Evolutionary conservation across 345 rosid species (phyloP).

Genomic region (Gossypium australe): DNA sequence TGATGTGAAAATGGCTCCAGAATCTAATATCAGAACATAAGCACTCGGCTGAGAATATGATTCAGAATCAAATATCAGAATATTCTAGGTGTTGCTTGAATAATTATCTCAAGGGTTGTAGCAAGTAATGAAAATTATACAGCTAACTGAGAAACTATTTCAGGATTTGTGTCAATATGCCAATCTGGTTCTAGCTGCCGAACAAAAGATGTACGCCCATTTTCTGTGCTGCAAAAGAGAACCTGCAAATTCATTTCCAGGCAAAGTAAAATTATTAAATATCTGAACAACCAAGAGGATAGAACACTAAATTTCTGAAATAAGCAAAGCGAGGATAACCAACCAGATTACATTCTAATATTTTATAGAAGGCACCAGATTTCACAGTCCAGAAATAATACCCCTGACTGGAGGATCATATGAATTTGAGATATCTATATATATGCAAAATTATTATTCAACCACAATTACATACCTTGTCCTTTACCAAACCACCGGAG

Average conservation of each 20-base stretch:
- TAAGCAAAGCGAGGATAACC: background rate
- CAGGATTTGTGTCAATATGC: conserved; percentile 89
- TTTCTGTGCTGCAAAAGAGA: conserved; percentile 92
- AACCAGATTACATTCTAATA: background rate
- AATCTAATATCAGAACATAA: background rate
- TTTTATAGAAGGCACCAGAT: background rate
- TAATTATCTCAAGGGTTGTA: background rate
- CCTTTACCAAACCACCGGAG: conserved; percentile 89
- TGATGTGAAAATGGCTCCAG: background rate
- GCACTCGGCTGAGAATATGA: background rate
- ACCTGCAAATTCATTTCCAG: conserved; percentile 53
- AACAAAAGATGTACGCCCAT: conserved; percentile 84
- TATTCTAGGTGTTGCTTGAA: background rate
- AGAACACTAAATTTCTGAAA: background rate
- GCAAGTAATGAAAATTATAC: conserved; percentile 35
- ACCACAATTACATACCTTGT: conserved; percentile 50
- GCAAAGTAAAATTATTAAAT: background rate
- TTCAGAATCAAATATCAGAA: background rate
- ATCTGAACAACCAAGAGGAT: background rate
- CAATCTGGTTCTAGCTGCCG: conserved; percentile 98
- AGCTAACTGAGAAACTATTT: conserved; percentile 72
- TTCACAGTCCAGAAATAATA: background rate
- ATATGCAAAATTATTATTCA: background rate
- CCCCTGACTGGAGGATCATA: background rate
- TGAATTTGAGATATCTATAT: conserved; percentile 1